Percentiles rank a stretch among this genome's conserved stretches.
Conservation (phyloP, 2,329 filamentous ascomycete species). For the Monosporascus sp. region DNA sequence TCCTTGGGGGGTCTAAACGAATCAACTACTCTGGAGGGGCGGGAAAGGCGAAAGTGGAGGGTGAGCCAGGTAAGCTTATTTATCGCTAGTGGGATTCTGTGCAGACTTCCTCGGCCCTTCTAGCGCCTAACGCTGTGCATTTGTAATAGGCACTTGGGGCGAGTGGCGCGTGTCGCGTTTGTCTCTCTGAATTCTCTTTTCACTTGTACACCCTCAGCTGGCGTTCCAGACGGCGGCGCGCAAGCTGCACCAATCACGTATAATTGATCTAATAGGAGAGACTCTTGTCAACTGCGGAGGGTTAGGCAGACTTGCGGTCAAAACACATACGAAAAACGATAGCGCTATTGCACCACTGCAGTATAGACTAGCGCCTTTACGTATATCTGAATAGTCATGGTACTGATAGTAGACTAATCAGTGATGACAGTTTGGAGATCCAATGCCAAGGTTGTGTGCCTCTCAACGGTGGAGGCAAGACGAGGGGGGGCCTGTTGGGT, state of each 20-base stretch:
- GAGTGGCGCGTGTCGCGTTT: no score
- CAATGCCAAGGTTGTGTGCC: constrained; percentile 1
- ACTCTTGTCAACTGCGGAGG: no score
- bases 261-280: background rate
- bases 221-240: no score
- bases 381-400: no score
- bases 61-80: background rate
- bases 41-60: background rate
- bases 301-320: no score
- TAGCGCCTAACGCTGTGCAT: constrained; percentile 19
- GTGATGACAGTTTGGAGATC: background rate
- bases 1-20: background rate
- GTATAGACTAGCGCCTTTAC: no score
- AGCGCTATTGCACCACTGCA: no score
- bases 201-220: background rate
- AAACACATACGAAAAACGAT: no score
- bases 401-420: no score
- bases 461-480: background rate
- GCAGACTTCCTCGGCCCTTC: constrained; percentile 31
- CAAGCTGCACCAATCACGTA: no score
- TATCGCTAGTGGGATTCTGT: constrained; percentile 21
- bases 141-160: no score
- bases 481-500: background rate
- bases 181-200: background rate
- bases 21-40: background rate